Evolutionary conservation across 371 early-diverging fungal genomes (phyloP), one percentile per base, ranked within the genome.

Genomic region (Actinomortierella wolfii): DNA sequence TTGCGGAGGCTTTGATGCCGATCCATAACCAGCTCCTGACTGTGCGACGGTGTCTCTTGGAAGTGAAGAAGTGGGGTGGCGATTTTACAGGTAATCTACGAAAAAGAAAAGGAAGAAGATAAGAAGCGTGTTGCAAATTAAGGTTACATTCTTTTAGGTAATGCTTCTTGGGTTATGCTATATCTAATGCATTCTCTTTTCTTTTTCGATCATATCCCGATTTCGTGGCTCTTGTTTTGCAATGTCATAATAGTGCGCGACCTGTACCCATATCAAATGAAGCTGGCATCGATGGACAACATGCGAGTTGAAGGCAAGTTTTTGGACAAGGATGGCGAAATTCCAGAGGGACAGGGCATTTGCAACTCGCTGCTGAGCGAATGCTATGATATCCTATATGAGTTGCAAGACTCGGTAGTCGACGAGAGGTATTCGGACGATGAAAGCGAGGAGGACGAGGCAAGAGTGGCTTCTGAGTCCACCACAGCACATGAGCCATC

Each of bases 221-320:
- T 28, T 51, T 34, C 40, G 29, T 52, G 21, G 24, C 3, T 24
- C 23, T 60, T 29, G 17, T 62, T n/a, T 34, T 13, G 25, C 23
- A 29, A 3, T 65, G 24, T 42, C 43, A 49, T 76, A 15, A 46
- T 77, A 81, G 85, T 85, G 17, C 84, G 90, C 39, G 96, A 95
- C 62, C 77, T 95, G 51, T 91, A 92, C 69, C 94, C 94, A 29
- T 95, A 93, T 76, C 94, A 94, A 78, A 87, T 95, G 85, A 92
- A 92, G 60, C 77, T 95, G 51, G 87, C 90, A 0, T 85, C 86
- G 51, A 87, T 95, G 70, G 93, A 93, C 57, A 89, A 89, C 58
- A 77, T 91, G 82, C 86, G 94, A 24, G 81, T 86, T 3, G 92
- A 94, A 70, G 96, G 96, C 44, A 90, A 91, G 60, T 96, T 94